Conservation (phyloP, 345 rosid genomes). For the Populus simonii region DNA sequence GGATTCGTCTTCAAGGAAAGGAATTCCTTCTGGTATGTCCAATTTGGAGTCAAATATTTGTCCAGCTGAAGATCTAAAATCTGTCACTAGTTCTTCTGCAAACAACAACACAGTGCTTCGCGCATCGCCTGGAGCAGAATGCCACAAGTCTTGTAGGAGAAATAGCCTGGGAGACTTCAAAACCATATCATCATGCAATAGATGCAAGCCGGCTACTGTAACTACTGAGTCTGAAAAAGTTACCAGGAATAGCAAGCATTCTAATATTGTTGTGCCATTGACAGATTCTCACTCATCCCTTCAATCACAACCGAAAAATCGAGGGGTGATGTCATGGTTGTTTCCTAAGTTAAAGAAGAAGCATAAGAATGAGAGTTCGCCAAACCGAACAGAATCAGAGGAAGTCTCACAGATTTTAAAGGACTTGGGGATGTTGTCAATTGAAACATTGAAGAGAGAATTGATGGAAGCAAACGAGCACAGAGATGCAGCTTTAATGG, state of each 20-base stretch:
- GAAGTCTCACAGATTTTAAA: slow-evolving; percentile 64
- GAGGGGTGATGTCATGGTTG: slow-evolving; percentile 75
- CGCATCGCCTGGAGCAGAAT: slow-evolving; percentile 44
- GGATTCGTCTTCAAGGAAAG: slow-evolving; percentile 56
- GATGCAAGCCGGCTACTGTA: slow-evolving; percentile 53
- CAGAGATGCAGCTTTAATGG: slow-evolving; percentile 66
- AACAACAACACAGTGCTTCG: slow-evolving; percentile 37
- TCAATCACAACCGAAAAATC: slow-evolving; percentile 56
- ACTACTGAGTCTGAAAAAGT: slow-evolving; percentile 36
- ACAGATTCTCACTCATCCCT: slow-evolving; percentile 60
- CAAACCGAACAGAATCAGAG: slow-evolving; percentile 69
- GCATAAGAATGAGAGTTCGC: slow-evolving; percentile 58
- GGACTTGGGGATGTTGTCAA: slow-evolving; percentile 53
- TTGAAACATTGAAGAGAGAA: slow-evolving; percentile 70
- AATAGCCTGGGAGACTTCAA: slow-evolving; percentile 60
- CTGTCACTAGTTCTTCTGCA: slow-evolving; percentile 42
- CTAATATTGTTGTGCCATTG: slow-evolving; percentile 71
- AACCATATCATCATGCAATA: slow-evolving; percentile 68
- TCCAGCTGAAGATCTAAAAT: slow-evolving; percentile 53
- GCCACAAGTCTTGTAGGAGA: slow-evolving; percentile 45
- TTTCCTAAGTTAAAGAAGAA: slow-evolving; percentile 78
- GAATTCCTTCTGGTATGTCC: slow-evolving; percentile 32
- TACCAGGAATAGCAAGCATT: slow-evolving; percentile 42
- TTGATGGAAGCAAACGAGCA: slow-evolving; percentile 72
- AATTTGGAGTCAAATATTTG: slow-evolving; percentile 46